A percentile compares a stretch with the other conserved stretches of the same genome.
phyloP scores from a whole-genome alignment of 176 grass and related monocot species.

The Musa troglodytarum region DNA sequence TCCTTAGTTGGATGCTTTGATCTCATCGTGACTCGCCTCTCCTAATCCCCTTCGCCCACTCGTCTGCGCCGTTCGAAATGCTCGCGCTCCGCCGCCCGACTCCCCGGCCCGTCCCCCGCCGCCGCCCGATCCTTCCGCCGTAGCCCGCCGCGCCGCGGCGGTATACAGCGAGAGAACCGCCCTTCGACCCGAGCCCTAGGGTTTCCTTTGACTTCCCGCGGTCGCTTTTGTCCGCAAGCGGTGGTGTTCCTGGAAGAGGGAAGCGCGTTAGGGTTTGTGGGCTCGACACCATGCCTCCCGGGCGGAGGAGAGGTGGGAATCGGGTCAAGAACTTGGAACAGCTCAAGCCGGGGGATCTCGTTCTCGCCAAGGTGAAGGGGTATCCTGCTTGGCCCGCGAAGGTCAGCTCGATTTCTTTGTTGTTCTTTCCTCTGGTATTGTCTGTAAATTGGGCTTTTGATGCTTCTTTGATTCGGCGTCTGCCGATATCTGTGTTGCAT shows the following conservation, averaged over 20 bases:
- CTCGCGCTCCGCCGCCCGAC: neutral
- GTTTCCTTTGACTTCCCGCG: neutral
- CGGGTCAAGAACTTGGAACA: slow-evolving; percentile 45
- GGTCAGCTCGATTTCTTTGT: slow-evolving; percentile 26
- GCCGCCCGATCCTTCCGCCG: slow-evolving; percentile 1
- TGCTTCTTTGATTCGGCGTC: neutral
- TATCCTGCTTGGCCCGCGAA: slow-evolving; percentile 91
- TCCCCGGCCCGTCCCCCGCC: neutral
- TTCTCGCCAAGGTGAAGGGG: slow-evolving; percentile 96
- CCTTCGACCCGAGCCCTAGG: neutral
- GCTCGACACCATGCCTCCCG: slow-evolving; percentile 43
- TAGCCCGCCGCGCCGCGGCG: neutral
- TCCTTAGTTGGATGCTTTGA: no score
- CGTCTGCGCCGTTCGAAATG: neutral
- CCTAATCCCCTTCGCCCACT: neutral
- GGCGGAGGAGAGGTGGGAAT: slow-evolving; percentile 48
- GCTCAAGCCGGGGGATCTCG: slow-evolving; percentile 69
- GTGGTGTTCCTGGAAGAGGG: slow-evolving; percentile 14
- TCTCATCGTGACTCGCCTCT: no score
- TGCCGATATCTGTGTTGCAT: neutral
- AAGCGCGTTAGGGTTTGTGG: slow-evolving; percentile 42
- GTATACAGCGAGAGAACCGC: neutral
- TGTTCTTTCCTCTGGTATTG: neutral
- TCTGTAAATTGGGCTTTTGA: neutral
- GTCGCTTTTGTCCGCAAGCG: neutral